Conservation (phyloP, 2,329 filamentous ascomycete species). For the Ophiostoma pallidulum region DNA sequence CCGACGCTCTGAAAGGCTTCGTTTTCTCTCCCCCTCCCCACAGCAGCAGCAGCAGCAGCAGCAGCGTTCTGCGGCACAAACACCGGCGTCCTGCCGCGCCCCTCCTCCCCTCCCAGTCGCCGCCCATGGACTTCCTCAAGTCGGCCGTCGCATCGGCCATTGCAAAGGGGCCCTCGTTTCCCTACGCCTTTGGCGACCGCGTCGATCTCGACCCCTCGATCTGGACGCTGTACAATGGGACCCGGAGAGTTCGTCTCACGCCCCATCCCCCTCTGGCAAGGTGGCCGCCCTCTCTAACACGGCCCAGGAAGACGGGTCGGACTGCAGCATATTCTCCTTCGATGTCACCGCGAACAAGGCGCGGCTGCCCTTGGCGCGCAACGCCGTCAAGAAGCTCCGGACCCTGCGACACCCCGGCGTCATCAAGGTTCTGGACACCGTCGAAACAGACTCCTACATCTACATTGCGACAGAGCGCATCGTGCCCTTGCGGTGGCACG, state of each 20-base stretch:
- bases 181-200: conserved; percentile 84
- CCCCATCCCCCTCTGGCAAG: neutral
- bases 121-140: conserved; percentile 91
- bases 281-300: conserved; percentile 1
- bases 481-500: conserved; percentile 78
- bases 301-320: conserved; percentile 75
- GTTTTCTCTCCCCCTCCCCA: no score
- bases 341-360: conserved; percentile 74
- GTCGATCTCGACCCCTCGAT: conserved; percentile 90
- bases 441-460: conserved; percentile 93
- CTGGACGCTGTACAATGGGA: conserved; percentile 94
- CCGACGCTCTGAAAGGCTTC: neutral
- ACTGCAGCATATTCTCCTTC: conserved; percentile 96
- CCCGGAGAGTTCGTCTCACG: conserved; percentile 58
- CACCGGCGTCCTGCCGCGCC: neutral
- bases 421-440: conserved; percentile 85
- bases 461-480: conserved; percentile 93
- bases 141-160: conserved; percentile 96
- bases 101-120: neutral
- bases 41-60: no score
- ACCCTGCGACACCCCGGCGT: conserved; percentile 92
- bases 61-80: neutral
- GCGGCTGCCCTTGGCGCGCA: conserved; percentile 76
- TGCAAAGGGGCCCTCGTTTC: conserved; percentile 85
- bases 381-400: conserved; percentile 86